These are phyloP conservation scores for Irineochytrium annulatum DNA, from an alignment of 192 early-diverging fungal genomes.

Conservation along the genomic window DNA sequence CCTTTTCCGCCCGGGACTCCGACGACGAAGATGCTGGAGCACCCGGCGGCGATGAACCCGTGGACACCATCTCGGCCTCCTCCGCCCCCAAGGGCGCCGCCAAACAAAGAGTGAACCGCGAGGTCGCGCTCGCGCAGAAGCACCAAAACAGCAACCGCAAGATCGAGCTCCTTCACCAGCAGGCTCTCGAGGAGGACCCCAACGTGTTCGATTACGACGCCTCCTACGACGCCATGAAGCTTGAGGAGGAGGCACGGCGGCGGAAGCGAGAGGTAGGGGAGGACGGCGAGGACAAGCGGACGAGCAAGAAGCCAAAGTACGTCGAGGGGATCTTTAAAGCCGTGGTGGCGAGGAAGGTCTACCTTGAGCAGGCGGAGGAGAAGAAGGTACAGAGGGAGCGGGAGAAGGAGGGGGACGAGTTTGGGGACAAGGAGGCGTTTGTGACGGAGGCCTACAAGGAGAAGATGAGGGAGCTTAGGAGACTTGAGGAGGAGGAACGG, in stretches of 20 bases:
- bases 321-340: constrained; percentile 57
- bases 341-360: constrained; percentile 64
- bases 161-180: constrained; percentile 37
- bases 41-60: no score
- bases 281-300: constrained; percentile 28
- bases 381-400: constrained; percentile 67
- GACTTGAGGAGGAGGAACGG: constrained; percentile 55
- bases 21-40: constrained; percentile 16
- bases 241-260: constrained; percentile 46
- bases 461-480: constrained; percentile 59
- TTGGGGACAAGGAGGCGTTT: constrained; percentile 75
- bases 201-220: constrained; percentile 75
- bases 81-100: background rate
- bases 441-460: constrained; percentile 69
- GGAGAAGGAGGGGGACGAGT: constrained; percentile 66
- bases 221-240: constrained; percentile 70
- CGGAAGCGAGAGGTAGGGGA: constrained; percentile 46
- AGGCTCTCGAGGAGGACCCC: constrained; percentile 67
- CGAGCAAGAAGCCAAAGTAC: constrained; percentile 63
- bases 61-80: constrained; percentile 10
- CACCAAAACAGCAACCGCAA: constrained; percentile 10
- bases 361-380: constrained; percentile 64
- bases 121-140: constrained; percentile 1
- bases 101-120: background rate
- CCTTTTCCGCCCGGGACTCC: constrained; percentile 2